phyloP scores from a whole-genome alignment of 495 filamentous ascomycete species.

The Symbiotaphrina buchneri region DNA sequence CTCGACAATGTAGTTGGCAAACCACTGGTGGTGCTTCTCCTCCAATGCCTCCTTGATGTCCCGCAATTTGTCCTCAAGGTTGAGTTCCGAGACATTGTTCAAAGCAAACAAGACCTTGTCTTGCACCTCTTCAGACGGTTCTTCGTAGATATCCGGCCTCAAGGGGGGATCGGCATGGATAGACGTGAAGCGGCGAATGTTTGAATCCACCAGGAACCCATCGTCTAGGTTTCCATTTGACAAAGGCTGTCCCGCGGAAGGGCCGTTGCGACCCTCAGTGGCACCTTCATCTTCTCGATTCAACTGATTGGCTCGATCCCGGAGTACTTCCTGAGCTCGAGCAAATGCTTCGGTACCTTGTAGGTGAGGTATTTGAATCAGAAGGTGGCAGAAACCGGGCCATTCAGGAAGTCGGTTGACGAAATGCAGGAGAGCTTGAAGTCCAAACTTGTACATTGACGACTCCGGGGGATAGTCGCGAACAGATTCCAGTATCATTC shows the following conservation, averaged over 20 bases:
- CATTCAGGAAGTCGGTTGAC: slow-evolving; percentile 68
- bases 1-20: slow-evolving; percentile 86
- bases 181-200: slow-evolving; percentile 40
- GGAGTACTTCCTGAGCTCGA: slow-evolving; percentile 60
- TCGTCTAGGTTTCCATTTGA: slow-evolving; percentile 49
- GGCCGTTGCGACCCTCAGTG: slow-evolving; percentile 20
- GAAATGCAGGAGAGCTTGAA: slow-evolving; percentile 87
- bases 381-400: slow-evolving; percentile 67
- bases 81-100: slow-evolving; percentile 85
- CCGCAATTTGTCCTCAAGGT: slow-evolving; percentile 56
- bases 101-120: slow-evolving; percentile 89
- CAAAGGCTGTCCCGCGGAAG: slow-evolving; percentile 15
- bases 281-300: slow-evolving; percentile 13
- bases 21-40: slow-evolving; percentile 79
- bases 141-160: slow-evolving; percentile 36
- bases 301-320: slow-evolving; percentile 13
- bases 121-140: slow-evolving; percentile 63
- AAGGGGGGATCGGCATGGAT: slow-evolving; percentile 49
- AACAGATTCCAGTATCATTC: slow-evolving; percentile 92
- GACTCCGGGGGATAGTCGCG: slow-evolving; percentile 56
- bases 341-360: slow-evolving; percentile 66
- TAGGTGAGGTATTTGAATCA: slow-evolving; percentile 59
- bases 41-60: slow-evolving; percentile 61
- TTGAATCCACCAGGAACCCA: slow-evolving; percentile 23
- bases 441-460: slow-evolving; percentile 93